These are phyloP conservation scores for Raffaelea deltoideospora DNA, from an alignment of 2,329 filamentous ascomycete genomes.

Conservation along the genomic window DNA sequence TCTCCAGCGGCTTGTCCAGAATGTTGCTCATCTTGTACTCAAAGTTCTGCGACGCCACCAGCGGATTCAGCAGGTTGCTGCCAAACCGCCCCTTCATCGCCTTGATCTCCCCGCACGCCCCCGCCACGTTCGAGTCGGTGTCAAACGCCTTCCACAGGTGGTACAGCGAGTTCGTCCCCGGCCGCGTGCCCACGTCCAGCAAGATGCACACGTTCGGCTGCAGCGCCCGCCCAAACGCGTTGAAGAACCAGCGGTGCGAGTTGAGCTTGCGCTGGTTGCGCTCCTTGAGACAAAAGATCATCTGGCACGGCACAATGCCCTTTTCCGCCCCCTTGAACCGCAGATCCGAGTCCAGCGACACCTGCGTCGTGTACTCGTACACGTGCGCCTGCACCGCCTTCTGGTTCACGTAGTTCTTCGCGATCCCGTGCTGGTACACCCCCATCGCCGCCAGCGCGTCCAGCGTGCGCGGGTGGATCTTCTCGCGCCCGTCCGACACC, in stretches of 20 bases:
- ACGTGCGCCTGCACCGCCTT: conserved; percentile 92
- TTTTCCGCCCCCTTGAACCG: conserved; percentile 99
- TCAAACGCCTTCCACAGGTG: conserved; percentile 99
- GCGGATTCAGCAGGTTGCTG: conserved; percentile 73
- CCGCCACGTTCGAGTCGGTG: conserved; percentile 91
- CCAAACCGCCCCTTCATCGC: conserved; percentile 85
- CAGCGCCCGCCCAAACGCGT: conserved; percentile 82
- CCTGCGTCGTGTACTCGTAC: conserved; percentile 97
- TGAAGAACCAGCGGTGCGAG: conserved; percentile 98
- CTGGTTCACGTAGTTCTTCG: conserved; percentile 96
- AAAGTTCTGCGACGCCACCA: conserved; percentile 95
- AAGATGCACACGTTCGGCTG: conserved; percentile 96
- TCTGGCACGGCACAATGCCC: conserved; percentile 93
- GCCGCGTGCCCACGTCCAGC: conserved; percentile 89
- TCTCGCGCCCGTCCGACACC: conserved; percentile 82
- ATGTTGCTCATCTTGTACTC: conserved; percentile 99
- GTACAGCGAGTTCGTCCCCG: conserved; percentile 80
- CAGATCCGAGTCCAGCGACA: conserved; percentile 84
- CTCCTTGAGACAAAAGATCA: conserved; percentile 97
- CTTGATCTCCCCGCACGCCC: conserved; percentile 94
- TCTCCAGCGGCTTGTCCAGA: conserved; percentile 92
- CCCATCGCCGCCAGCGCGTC: conserved; percentile 94
- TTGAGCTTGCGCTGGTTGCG: conserved; percentile 97
- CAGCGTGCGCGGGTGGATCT: conserved; percentile 79
- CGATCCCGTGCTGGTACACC: conserved; percentile 95